phyloP scores from a whole-genome alignment of 169 alveolate genomes.

The Eimeria maxima region DNA sequence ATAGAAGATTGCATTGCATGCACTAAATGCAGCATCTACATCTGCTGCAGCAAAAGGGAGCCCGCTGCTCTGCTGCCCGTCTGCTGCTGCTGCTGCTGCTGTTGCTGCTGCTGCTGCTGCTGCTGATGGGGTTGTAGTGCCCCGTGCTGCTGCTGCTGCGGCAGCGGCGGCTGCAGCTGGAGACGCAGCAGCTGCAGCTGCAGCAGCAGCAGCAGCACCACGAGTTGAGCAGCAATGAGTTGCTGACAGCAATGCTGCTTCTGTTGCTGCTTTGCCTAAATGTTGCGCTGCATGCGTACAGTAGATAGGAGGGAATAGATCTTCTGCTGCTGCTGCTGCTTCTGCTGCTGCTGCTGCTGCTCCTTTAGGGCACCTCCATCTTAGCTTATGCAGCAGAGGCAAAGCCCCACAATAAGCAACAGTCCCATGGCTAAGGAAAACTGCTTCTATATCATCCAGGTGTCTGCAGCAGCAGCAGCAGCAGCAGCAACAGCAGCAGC shows the following conservation, averaged over 20 bases:
- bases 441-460: constrained; percentile 36
- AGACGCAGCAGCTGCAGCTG: background rate
- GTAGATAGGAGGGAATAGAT: background rate
- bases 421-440: constrained; percentile 19
- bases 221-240: constrained; percentile 6
- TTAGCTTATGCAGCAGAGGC: constrained; percentile 29
- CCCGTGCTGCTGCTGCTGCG: background rate
- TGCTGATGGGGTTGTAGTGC: too few species aligned
- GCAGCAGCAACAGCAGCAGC: constrained; percentile 52
- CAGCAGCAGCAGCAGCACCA: background rate
- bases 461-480: constrained; percentile 58
- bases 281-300: constrained; percentile 67
- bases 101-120: too few species aligned
- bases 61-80: constrained; percentile 12
- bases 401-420: constrained; percentile 22
- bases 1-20: constrained; percentile 36
- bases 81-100: constrained; percentile 62
- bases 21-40: constrained; percentile 39
- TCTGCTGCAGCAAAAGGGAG: constrained; percentile 45
- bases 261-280: constrained; percentile 26
- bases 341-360: constrained; percentile 24
- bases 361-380: background rate
- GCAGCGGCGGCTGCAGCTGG: constrained; percentile 37
- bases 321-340: constrained; percentile 55
- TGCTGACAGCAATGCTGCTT: constrained; percentile 45